Conservation (phyloP, 2,329 filamentous ascomycete species). For the Colletotrichum melonis region DNA sequence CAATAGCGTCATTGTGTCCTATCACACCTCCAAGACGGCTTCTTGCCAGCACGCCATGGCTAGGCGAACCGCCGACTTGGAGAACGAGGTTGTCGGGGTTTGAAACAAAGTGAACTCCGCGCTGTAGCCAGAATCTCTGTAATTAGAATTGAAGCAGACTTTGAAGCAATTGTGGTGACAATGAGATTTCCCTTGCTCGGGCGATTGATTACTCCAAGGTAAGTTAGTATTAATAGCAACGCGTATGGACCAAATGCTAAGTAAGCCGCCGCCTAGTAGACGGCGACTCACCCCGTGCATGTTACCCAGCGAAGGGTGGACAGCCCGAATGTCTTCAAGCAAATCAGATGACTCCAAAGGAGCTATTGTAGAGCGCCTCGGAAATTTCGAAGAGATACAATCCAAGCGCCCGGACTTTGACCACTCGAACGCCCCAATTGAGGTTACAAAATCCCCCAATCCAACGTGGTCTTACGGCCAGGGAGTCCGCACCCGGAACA, state of each 20-base stretch:
- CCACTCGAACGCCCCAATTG: slow-evolving; percentile 53
- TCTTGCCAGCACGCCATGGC: background rate
- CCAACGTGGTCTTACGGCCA: slow-evolving; percentile 73
- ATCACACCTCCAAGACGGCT: slow-evolving; percentile 46
- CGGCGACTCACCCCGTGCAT: background rate
- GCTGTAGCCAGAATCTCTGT: background rate
- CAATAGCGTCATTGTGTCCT: slow-evolving; percentile 14
- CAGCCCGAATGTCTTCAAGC: background rate
- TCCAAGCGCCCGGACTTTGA: slow-evolving; percentile 72
- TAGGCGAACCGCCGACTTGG: too few species aligned
- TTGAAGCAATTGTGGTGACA: background rate
- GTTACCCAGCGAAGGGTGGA: background rate
- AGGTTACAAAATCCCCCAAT: slow-evolving; percentile 70
- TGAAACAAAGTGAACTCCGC: background rate
- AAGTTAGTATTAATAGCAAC: background rate
- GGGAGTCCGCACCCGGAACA: slow-evolving; percentile 49
- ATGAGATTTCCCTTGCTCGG: background rate
- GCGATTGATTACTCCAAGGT: background rate
- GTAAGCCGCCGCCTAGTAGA: background rate
- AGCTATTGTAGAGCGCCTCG: background rate
- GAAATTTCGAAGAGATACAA: slow-evolving; percentile 78
- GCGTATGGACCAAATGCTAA: background rate
- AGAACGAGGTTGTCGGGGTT: too few species aligned
- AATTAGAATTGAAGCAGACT: background rate
- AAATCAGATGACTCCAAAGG: background rate